Evolutionary conservation across 305 asterid genomes (phyloP), one percentile per base, ranked within the genome.

Genomic region (Solanum hybrid): DNA sequence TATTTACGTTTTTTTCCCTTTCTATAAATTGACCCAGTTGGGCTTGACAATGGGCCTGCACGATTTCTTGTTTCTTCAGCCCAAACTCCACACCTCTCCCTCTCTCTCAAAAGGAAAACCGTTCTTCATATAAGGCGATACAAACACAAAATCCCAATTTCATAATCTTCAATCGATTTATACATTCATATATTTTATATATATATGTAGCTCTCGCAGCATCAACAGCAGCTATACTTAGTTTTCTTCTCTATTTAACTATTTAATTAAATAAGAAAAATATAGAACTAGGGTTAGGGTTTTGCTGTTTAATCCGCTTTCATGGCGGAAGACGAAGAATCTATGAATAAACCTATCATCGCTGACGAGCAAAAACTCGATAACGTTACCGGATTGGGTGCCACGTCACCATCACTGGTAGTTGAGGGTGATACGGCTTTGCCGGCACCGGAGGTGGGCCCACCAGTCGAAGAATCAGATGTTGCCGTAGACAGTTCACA

Each of bases 321-420:
- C 69, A 88, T 89, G 90, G 88, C 81, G 81, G 90, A 89, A 56
- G 88, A 85, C 60, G 88, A 89, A 72, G 88, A 81, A n/a, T 81
- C 81, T 69, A 4, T 84, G 27, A 85, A 84, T 80, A 88, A 80
- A 42, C 88, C 73, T 19, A 51, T 85, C 86, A 38, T 14, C 29
- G n/a, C 15, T 17, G 60, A 77, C 76, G 2, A 75, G 76, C 85
- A 7, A 19, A 40, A 75, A 32, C 13, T 32, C 34, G 40, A 75
- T 2, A 9, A 15, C 11, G 69, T 87, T 34, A 22, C 29, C 45
- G 75, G 64, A 88, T 78, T 66, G 31, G 32, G 19, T 60, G 85
- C 36, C 89, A 27, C 45, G 77, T 76, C 76, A 76, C 37, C 51
- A 6, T 34, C 69, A 87, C 26, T 71, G n/a, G 38, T 81, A 10